phyloP scores from a whole-genome alignment of 805 yeast genomes.

The Wickerhamomyces hampshirensis region DNA sequence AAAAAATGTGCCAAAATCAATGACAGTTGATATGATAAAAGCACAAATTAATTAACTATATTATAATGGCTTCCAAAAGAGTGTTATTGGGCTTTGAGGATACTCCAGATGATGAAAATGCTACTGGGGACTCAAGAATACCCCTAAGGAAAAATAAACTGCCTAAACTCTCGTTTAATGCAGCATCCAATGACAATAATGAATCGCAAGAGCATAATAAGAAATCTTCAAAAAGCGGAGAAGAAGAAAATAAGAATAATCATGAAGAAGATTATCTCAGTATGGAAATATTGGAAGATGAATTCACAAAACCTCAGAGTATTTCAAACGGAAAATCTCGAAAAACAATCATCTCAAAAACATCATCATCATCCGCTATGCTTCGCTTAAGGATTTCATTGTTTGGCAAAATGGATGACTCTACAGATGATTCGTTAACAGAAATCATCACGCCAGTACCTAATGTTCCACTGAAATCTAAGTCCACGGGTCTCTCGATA shows the following conservation, averaged over 20 bases:
- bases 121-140: background rate
- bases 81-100: conserved; percentile 19
- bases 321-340: background rate
- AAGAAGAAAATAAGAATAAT: background rate
- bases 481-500: conserved; percentile 42
- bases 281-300: conserved; percentile 20
- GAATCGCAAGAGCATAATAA: no score
- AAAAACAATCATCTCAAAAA: background rate
- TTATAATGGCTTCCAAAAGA: conserved; percentile 11
- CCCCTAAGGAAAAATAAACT: conserved; percentile 6
- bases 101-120: conserved; percentile 6
- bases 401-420: conserved; percentile 14
- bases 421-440: background rate
- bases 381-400: conserved; percentile 14
- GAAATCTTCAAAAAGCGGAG: no score
- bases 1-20: no score
- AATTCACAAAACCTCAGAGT: conserved; percentile 6
- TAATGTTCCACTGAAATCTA: conserved; percentile 10
- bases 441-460: conserved; percentile 3
- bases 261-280: conserved; percentile 25
- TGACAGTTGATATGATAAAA: no score
- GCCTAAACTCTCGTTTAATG: conserved; percentile 11
- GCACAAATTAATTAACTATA: no score
- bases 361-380: conserved; percentile 4
- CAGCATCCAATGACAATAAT: no score